Evolutionary conservation across 768 basidiomycete species (phyloP).

Genomic region (Amanita phalloides): DNA sequence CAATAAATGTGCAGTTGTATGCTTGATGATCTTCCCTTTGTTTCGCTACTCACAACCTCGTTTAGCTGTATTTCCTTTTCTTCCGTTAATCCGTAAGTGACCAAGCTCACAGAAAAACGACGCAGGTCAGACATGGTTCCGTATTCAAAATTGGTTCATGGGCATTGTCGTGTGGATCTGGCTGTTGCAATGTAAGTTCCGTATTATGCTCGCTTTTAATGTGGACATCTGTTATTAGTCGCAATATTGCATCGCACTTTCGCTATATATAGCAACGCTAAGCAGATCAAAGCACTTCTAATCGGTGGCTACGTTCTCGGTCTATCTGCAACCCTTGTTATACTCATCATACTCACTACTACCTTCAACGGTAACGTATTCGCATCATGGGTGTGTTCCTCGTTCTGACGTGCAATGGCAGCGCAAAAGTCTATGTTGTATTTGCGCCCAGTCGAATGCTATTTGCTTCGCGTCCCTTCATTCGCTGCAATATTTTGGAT

Average conservation of each 20-base stretch:
- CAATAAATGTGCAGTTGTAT: neutral
- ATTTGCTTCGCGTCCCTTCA: constrained; percentile 2
- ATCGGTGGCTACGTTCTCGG: constrained; percentile 10
- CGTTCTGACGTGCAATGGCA: neutral
- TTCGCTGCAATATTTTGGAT: constrained; percentile 16
- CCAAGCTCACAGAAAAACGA: neutral
- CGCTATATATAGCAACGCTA: constrained; percentile 13
- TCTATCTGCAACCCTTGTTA: constrained; percentile 9
- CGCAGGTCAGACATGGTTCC: constrained; percentile 13
- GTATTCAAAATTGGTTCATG: constrained; percentile 12
- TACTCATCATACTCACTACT: constrained; percentile 7
- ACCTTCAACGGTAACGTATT: constrained; percentile 10
- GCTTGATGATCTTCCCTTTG: neutral
- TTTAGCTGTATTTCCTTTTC: neutral
- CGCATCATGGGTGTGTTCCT: neutral
- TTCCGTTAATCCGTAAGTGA: neutral
- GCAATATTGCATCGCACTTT: constrained; percentile 17
- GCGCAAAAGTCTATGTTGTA: neutral
- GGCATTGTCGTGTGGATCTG: constrained; percentile 13
- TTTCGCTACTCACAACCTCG: neutral
- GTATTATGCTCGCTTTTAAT: neutral
- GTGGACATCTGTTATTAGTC: constrained; percentile 6
- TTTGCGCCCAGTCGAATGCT: neutral
- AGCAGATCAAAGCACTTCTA: constrained; percentile 6
- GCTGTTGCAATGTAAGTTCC: constrained; percentile 17